A percentile compares a stretch with the other conserved stretches of the same genome.
These are phyloP conservation scores for Podospora fimiseda DNA, from an alignment of 495 filamentous ascomycete species.

Conservation along the genomic window DNA sequence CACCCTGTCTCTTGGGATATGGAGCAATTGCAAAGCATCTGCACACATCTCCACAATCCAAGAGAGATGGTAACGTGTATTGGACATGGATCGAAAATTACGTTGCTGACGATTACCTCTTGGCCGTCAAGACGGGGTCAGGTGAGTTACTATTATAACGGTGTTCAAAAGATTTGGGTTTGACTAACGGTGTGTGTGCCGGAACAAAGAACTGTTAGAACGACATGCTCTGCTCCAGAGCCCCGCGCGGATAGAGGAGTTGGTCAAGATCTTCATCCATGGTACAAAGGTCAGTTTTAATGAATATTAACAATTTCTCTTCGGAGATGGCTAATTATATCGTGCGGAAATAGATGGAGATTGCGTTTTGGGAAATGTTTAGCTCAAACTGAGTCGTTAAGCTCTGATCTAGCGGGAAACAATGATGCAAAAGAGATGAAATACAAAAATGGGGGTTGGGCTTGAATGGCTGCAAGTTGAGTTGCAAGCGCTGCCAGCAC, in stretches of 20 bases:
- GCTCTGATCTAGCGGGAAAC: neutral
- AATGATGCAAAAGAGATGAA: neutral
- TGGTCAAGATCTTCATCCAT: slow-evolving; percentile 76
- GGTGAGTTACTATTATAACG: too few relatives aligned
- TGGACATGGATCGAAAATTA: slow-evolving; percentile 90
- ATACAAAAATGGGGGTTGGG: neutral
- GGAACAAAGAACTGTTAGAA: slow-evolving; percentile 58
- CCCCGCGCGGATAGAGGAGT: slow-evolving; percentile 66
- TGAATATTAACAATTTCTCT: neutral
- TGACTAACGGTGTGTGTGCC: too few relatives aligned
- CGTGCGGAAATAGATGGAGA: slow-evolving; percentile 74
- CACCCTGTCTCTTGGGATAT: slow-evolving; percentile 84
- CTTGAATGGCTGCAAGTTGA: too few relatives aligned
- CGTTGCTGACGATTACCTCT: slow-evolving; percentile 65
- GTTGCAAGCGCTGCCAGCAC: too few relatives aligned
- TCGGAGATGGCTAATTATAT: neutral
- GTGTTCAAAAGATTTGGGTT: too few relatives aligned
- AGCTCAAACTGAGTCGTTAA: slow-evolving; percentile 7
- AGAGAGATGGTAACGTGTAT: slow-evolving; percentile 65
- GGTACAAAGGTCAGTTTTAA: slow-evolving; percentile 59
- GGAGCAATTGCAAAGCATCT: slow-evolving; percentile 66
- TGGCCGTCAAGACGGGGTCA: slow-evolving; percentile 60
- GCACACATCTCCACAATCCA: slow-evolving; percentile 48
- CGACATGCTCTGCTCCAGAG: slow-evolving; percentile 63
- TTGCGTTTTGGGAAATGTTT: slow-evolving; percentile 81